Evolutionary conservation across 2,329 filamentous ascomycete genomes (phyloP).

Genomic region (Ophiostoma quercus): DNA sequence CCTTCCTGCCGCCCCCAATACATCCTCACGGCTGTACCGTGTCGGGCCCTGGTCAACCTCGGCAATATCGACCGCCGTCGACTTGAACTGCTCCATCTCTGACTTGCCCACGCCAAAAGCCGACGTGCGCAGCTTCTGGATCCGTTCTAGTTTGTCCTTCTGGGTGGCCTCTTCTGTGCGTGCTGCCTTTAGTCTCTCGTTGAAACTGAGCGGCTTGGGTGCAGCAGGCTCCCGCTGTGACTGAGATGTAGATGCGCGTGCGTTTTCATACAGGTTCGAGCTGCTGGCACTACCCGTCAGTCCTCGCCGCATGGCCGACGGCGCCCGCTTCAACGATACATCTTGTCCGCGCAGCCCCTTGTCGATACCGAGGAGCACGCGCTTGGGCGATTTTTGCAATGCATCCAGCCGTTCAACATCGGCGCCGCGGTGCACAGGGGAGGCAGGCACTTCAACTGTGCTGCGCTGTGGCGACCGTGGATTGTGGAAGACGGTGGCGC

Average conservation of each 20-base stretch:
- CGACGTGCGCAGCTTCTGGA: conserved; percentile 49
- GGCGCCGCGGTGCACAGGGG: conserved; percentile 59
- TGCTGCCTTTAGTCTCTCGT: conserved; percentile 73
- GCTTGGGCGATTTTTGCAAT: conserved; percentile 69
- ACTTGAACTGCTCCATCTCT: conserved; percentile 57
- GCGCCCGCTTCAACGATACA: conserved; percentile 74
- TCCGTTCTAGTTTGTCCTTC: conserved; percentile 47
- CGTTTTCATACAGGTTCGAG: neutral
- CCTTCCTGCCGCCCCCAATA: conserved; percentile 40
- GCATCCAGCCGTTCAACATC: conserved; percentile 37
- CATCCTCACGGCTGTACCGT: conserved; percentile 59
- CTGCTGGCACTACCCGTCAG: conserved; percentile 18
- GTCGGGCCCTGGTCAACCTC: conserved; percentile 44
- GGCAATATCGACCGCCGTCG: conserved; percentile 51
- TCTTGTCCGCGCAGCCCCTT: conserved; percentile 77
- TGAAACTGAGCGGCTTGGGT: conserved; percentile 60
- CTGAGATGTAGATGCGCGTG: neutral
- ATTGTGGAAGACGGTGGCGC: conserved; percentile 7
- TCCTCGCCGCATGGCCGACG: conserved; percentile 38
- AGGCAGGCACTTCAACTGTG: conserved; percentile 67
- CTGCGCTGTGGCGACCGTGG: conserved; percentile 20
- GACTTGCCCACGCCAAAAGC: conserved; percentile 54
- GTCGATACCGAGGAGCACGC: conserved; percentile 80
- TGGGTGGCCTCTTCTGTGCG: conserved; percentile 51
- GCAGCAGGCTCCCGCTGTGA: conserved; percentile 9